Evolutionary conservation across 163 green algal genomes (phyloP).

Genomic region (Chlorella variabilis): DNA sequence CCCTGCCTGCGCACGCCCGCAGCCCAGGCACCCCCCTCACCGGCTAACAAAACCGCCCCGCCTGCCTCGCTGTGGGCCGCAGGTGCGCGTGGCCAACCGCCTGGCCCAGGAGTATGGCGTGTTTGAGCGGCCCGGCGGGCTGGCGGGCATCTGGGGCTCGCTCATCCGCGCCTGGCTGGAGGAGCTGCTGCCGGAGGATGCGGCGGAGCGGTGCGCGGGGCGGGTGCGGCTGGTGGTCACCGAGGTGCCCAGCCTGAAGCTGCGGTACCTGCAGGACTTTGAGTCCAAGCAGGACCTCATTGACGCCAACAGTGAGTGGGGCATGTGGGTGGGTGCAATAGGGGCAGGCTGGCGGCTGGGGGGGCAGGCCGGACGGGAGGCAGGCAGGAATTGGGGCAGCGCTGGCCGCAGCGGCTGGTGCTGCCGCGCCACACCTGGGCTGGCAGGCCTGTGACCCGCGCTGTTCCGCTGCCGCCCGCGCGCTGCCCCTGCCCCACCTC

Average conservation of each 20-base stretch:
- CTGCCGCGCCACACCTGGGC: no score
- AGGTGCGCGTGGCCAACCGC: conserved; percentile 38
- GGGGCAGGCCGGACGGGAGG: no score
- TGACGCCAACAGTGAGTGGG: conserved; percentile 47
- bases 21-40: no score
- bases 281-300: conserved; percentile 59
- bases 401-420: neutral
- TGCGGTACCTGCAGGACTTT: conserved; percentile 58
- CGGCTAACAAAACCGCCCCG: no score
- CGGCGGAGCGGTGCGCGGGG: conserved; percentile 44
- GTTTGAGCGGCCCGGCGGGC: conserved; percentile 50
- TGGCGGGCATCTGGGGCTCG: conserved; percentile 64
- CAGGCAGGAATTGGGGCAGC: neutral
- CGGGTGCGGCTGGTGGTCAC: conserved; percentile 73
- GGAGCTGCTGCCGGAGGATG: conserved; percentile 58
- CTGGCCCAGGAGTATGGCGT: conserved; percentile 52
- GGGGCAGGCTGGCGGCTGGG: neutral
- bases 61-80: no score
- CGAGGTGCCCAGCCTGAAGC: conserved; percentile 47
- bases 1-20: no score
- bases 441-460: no score
- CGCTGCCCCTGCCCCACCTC: neutral
- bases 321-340: no score
- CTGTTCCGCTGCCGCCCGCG: neutral
- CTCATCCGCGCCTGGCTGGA: conserved; percentile 62